A percentile compares a stretch with the other conserved stretches of the same genome.
These are phyloP conservation scores for Phytophthora lateralis DNA, from an alignment of 352 stramenopile species.

Conservation along the genomic window DNA sequence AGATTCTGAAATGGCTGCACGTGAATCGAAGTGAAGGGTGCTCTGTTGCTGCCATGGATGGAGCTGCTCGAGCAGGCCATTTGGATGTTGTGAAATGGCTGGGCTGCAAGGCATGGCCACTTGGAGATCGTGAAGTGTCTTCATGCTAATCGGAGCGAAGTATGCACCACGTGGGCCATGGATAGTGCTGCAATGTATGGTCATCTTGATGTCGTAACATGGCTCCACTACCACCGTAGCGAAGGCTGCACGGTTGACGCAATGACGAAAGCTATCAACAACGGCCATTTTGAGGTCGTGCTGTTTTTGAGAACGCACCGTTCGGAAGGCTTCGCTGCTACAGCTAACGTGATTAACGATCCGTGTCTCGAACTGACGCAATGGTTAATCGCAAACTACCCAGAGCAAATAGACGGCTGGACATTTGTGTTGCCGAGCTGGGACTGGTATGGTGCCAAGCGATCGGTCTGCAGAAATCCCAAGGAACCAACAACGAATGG, in stretches of 20 bases:
- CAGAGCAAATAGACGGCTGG: constrained; percentile 8
- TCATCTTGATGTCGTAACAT: constrained; percentile 23
- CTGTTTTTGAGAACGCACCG: constrained; percentile 11
- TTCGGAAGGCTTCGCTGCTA: constrained; percentile 4
- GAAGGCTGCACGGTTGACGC: constrained; percentile 16
- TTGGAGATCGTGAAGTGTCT: constrained; percentile 20
- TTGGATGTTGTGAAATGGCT: constrained; percentile 19
- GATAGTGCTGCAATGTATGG: constrained; percentile 11
- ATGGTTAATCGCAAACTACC: constrained; percentile 13
- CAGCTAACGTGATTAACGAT: neutral
- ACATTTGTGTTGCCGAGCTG: constrained; percentile 7
- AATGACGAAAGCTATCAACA: constrained; percentile 12
- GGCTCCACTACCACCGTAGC: constrained; percentile 21
- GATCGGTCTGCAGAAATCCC: constrained; percentile 2
- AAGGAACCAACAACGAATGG: neutral
- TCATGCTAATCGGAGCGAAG: constrained; percentile 17
- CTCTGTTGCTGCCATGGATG: constrained; percentile 9
- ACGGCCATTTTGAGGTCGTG: constrained; percentile 12
- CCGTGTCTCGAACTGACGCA: constrained; percentile 14
- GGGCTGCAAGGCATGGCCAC: constrained; percentile 9
- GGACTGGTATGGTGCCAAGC: constrained; percentile 17
- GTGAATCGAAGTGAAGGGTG: constrained; percentile 1
- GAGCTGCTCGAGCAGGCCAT: constrained; percentile 8
- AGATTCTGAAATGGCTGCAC: constrained; percentile 14
- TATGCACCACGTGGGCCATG: constrained; percentile 17